Evolutionary conservation across 495 filamentous ascomycete genomes (phyloP), one percentile per base, ranked within the genome.

Genomic region (Neurospora cerealis): DNA sequence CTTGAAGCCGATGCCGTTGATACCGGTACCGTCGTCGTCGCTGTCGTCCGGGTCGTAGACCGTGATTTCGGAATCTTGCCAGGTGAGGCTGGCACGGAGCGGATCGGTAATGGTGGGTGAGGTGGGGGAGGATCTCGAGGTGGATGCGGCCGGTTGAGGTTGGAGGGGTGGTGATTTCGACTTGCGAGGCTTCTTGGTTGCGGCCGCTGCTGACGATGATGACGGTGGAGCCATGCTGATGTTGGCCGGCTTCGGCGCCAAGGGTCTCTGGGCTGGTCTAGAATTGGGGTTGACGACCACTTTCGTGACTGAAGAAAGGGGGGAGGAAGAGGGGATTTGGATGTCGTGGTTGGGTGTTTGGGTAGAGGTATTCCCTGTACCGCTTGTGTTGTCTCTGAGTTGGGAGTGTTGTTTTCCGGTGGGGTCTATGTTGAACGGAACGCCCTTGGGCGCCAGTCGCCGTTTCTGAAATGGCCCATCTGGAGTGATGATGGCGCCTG

Each of bases 1-100:
- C 75, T 89, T 91, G 82, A 97, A 98, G 2, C 95, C 95, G 78
- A 98, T 91, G 17, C 95, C 95, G 81, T 96, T 93, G 75, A 94
- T 93, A 44, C 92, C 92, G 42, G 92, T 92, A 36, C 92, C 92
- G 81, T 94, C 92, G 75, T 93, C 92, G 72, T 87, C 89, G 46
- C 90, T 90, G 79, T 93, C 92, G 39, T 86, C 86, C 4, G 91
- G 90, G 75, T 92, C 86, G 78, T 96, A 92, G 21, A 93, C 89
- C 0, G 93, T 96, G 74, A 96, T 95, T 76, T 97, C 93, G 72
- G 90, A 85, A 74, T 93, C 91, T 77, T 90, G 91, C 93, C 93
- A 96, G 41, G 92, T 94, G 74, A 94, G 86, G 32, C 90, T 84
- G 41, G 84, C 80, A 48, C 85, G 80, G 70, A 84, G 72, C 74